These are phyloP conservation scores for Salix purpurea DNA, from an alignment of 345 rosid genomes.

Conservation along the genomic window DNA sequence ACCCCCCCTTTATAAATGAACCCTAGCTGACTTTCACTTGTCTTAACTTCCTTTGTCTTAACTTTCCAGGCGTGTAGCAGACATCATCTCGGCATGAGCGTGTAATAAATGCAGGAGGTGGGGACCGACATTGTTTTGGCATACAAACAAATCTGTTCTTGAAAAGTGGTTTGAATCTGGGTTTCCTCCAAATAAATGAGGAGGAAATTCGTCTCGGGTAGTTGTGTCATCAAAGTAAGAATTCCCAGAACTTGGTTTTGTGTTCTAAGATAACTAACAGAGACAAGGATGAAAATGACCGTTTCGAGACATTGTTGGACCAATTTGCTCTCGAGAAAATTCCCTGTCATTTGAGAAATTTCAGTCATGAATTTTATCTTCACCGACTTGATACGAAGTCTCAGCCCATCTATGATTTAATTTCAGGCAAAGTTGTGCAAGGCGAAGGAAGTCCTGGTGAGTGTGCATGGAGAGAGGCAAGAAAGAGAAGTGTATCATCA, in stretches of 20 bases:
- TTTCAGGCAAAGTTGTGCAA: conserved; percentile 37
- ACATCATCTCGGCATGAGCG: too few species aligned
- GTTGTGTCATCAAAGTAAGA: conserved; percentile 14
- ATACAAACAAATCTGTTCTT: not conserved
- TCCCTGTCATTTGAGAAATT: too few species aligned
- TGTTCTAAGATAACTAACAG: conserved; percentile 15
- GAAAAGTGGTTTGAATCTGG: conserved; percentile 5
- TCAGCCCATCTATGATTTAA: not conserved
- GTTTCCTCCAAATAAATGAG: conserved; percentile 26
- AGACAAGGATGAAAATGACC: conserved; percentile 39
- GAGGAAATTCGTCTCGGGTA: conserved; percentile 20
- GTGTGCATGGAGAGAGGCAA: conserved; percentile 40
- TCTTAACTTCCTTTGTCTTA: too few species aligned
- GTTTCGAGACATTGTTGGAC: not conserved
- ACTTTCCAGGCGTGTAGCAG: too few species aligned
- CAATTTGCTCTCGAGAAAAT: too few species aligned
- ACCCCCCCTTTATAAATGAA: too few species aligned
- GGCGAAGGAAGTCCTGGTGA: conserved; percentile 34
- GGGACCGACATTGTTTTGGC: too few species aligned
- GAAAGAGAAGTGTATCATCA: conserved; percentile 3
- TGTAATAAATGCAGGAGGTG: too few species aligned
- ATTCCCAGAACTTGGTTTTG: conserved; percentile 18
- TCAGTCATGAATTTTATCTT: too few species aligned
- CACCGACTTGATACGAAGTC: too few species aligned
- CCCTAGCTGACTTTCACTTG: too few species aligned